Base-by-base conservation (phyloP, 2,329 filamentous ascomycete genomes). In the Immersiporthe knoxdaviesiana region DNA sequence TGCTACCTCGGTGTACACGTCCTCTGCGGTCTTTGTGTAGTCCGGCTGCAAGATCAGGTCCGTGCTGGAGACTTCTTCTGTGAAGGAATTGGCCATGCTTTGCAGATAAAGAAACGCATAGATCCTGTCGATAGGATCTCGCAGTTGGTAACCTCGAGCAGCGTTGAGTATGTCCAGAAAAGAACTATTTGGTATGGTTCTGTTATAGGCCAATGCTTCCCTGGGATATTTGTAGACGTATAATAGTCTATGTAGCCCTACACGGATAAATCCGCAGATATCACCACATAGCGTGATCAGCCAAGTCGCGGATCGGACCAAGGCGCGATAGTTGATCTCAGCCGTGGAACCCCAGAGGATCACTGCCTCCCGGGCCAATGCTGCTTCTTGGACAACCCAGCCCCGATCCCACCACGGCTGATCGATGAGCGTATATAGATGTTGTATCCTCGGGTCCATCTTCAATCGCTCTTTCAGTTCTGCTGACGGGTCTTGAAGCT, bases 351-450 rank as follows among this genome's bases (percentile, higher is more conserved):
- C 56, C 56, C 56, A 59, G 27, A 59, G 30, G 6, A 59, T n/a
- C 6, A 59, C 56, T 21, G 56, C 30, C 24, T 59, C 56, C 2
- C 14, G 12, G 16, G 56, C 30, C 21, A n/a, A 37, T 16, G 16
- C 56, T n/a, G 56, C 56, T 30, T 59, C 56, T 12, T 59, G 56
- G 16, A 59, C 18, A 5, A 59, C 56, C 56, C 56, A 59, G 30
- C 56, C 56, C 32, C 56, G 16, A 3, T 18, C 2, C 5, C 18
- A 59, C 56, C 56, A 59, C 11, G 50, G 50, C 50, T 27, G 50
- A 2, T 1, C 11, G 4, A 0, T 5, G n/a, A 54, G 50, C 24
- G 10, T 7, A 6, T 16, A 4, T 3, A 54, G 3, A 30, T 54
- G 24, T 6, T 27, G 11, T 6, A 27, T 1, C n/a, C 12, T 27